Conservation (phyloP, 192 early-diverging fungal genomes). For the Spizellomyces punctatus region DNA sequence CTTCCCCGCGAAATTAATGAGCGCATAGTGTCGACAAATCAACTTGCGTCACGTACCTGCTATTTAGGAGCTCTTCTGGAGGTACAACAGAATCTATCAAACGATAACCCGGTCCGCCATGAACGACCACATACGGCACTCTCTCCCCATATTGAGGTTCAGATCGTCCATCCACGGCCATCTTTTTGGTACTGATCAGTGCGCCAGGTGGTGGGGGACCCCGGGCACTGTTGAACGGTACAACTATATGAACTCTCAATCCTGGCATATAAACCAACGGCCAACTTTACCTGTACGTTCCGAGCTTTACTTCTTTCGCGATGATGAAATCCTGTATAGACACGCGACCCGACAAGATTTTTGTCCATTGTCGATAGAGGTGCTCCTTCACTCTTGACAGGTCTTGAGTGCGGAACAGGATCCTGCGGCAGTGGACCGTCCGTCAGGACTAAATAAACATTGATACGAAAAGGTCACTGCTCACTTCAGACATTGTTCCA, state of each 20-base stretch:
- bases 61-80: slow-evolving; percentile 61
- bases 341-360: slow-evolving; percentile 68
- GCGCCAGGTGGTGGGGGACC: slow-evolving; percentile 74
- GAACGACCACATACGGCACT: slow-evolving; percentile 85
- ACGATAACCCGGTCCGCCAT: slow-evolving; percentile 64
- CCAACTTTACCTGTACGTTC: slow-evolving; percentile 64
- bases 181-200: slow-evolving; percentile 64
- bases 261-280: not conserved
- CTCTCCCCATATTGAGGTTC: slow-evolving; percentile 89
- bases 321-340: slow-evolving; percentile 83
- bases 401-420: slow-evolving; percentile 79
- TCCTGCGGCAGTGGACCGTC: slow-evolving; percentile 18
- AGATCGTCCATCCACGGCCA: slow-evolving; percentile 69
- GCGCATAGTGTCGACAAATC: slow-evolving; percentile 15
- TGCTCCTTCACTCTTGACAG: slow-evolving; percentile 79
- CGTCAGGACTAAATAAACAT: not conserved
- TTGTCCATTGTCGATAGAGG: slow-evolving; percentile 69
- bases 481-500: slow-evolving; percentile 75
- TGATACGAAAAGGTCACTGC: not conserved
- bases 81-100: slow-evolving; percentile 73
- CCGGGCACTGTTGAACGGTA: slow-evolving; percentile 36
- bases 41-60: slow-evolving; percentile 27
- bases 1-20: slow-evolving; percentile 35
- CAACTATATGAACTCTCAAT: not conserved
- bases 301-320: slow-evolving; percentile 83